Base-by-base conservation (phyloP, 2,329 filamentous ascomycete species). In the Pseudophaeomoniella oleicola region DNA sequence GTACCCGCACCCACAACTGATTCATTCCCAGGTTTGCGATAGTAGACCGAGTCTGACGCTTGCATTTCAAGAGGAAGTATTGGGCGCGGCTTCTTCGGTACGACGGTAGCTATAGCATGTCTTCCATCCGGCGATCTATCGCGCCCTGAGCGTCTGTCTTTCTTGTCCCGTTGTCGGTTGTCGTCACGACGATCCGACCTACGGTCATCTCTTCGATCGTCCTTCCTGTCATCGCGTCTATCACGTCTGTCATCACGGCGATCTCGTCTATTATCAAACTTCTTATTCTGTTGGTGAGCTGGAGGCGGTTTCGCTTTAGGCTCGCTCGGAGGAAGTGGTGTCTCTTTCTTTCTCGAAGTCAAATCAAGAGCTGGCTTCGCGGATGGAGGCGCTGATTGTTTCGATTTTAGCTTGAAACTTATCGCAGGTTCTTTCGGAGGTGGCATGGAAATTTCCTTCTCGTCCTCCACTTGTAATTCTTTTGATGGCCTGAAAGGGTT, bases 1-100 rank as follows among this genome's bases (percentile, higher is more conserved):
- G 88, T 96, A 9, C 88, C 88, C 31, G 88, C 93, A 12, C 88
- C 88, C 14, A 96, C 81, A 0, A 96, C 88, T 1, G 88, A 96
- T 54, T 93, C 88, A 48, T 96, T 94, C n/a, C 88, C 88, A 1
- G 87, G 87, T 54, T 94, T 96, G 44, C 88, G 72, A 60, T 81
- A 94, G 58, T 92, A 96, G 3, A 96, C 86, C 1, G 87, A 94
- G 32, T 88, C 81, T 0, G 87, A 93, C 4, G 69, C 64, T 9
- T 76, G 74, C 48, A 88, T 73, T 19, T 94, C 83, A 16, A 75
- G 62, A 0, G 78, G 62, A 2, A 96, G 62, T 4, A 66, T 71
- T 2, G 84, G 85, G 36, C 78, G 75, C 33, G 75, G 66, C 51
- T 86, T 90, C 10, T 75, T 61, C 18, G 80, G 74, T 53, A 70